phyloP scores from a whole-genome alignment of 345 rosid species.

The Mercurialis annua region DNA sequence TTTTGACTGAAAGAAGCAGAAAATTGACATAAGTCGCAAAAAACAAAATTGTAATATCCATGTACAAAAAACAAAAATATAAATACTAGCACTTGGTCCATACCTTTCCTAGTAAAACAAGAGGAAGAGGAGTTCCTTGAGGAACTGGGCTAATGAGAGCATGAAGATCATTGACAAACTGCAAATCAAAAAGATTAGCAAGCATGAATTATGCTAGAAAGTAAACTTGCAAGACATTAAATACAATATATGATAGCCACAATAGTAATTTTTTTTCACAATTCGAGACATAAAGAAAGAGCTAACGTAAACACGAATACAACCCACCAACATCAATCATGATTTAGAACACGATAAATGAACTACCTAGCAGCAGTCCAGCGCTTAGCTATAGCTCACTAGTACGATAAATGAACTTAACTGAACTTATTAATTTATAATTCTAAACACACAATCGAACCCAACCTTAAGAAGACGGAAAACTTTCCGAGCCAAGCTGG shows the following conservation, averaged over 20 bases:
- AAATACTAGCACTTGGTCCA: not conserved
- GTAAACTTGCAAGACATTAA: too few species aligned
- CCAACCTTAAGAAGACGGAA: slow-evolving; percentile 93
- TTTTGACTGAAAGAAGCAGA: slow-evolving; percentile 60
- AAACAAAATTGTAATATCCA: too few species aligned
- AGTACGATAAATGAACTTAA: not conserved
- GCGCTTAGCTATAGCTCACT: not conserved
- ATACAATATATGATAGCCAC: slow-evolving; percentile 12
- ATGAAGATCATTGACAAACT: slow-evolving; percentile 94
- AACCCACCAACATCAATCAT: not conserved
- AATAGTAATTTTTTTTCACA: not conserved
- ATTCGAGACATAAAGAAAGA: not conserved
- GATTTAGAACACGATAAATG: not conserved
- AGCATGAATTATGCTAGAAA: slow-evolving; percentile 14
- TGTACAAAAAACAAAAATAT: slow-evolving; percentile 8
- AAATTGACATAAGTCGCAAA: slow-evolving; percentile 9
- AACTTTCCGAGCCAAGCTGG: slow-evolving; percentile 97
- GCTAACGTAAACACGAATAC: not conserved
- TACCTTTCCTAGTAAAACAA: slow-evolving; percentile 89
- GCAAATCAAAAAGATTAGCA: slow-evolving; percentile 30
- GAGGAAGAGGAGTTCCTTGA: slow-evolving; percentile 86
- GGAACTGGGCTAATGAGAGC: slow-evolving; percentile 83
- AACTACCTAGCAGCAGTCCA: not conserved
- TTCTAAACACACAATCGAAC: not conserved
- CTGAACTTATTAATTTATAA: not conserved